These are phyloP conservation scores for Bromus sterilis DNA, from an alignment of 176 grass and related monocot genomes.

Conservation along the genomic window DNA sequence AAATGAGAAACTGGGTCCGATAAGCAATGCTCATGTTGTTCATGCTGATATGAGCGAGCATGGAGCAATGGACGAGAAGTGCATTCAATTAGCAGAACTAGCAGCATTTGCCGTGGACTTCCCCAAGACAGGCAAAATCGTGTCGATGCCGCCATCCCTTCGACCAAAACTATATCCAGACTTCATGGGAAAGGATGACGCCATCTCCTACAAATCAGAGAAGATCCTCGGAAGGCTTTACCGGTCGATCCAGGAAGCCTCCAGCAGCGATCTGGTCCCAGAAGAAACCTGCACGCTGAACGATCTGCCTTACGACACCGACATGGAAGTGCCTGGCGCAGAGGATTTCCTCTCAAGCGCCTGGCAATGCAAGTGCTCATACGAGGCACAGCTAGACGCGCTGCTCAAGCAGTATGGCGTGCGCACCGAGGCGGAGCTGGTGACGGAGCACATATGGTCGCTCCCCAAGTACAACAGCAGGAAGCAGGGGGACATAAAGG, in stretches of 20 bases:
- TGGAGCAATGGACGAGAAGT: not conserved
- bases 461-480: slow-evolving; percentile 55
- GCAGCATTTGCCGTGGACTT: not conserved
- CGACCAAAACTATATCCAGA: not conserved
- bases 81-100: not conserved
- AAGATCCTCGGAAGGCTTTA: not conserved
- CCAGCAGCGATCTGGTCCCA: not conserved
- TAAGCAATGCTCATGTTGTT: not conserved
- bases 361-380: slow-evolving; percentile 49
- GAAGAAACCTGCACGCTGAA: not conserved
- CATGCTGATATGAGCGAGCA: not conserved
- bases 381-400: slow-evolving; percentile 54
- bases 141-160: not conserved
- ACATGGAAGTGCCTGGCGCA: slow-evolving; percentile 63
- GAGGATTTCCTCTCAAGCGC: slow-evolving; percentile 46
- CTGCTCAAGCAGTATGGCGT: slow-evolving; percentile 63
- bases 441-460: slow-evolving; percentile 69
- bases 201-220: not conserved
- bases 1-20: not conserved
- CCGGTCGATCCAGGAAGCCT: not conserved
- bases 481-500: slow-evolving; percentile 22
- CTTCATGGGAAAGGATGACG: not conserved
- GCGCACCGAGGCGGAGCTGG: slow-evolving; percentile 67
- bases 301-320: slow-evolving; percentile 54
- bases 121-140: not conserved